Base-by-base conservation (phyloP, 805 yeast species). In the Vanderwaltozyma yarrowii region DNA sequence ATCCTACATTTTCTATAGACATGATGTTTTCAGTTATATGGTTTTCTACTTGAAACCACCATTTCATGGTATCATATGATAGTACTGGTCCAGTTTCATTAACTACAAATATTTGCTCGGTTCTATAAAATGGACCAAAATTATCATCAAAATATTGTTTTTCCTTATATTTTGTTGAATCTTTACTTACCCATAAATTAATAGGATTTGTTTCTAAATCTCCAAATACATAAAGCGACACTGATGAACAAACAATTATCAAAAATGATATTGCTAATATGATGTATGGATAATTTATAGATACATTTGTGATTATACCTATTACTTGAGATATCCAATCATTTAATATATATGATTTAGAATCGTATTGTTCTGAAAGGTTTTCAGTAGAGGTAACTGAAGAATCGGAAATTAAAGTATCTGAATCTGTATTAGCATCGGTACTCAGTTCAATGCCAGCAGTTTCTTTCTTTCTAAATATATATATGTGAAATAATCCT, bases 101-200 rank as follows among this genome's bases (percentile, higher is more conserved):
- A 3, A 78, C 74, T 6, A 89, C 65, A 45, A 84, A 83, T 0
- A 85, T 62, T 60, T 89, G 97, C 51, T 86, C 89, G 4, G 85
- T 75, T 49, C 96, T 69, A 62, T 81, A 92, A 65, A 92, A 89
- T 28, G 94, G 95, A 1, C 96, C 96, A 60, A 89, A 89, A 43
- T 76, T 74, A 16, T 71, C 69, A 55, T 92, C 96, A 54, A 76
- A 89, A 47, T 66, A 77, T 38, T 67, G 63, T 50, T 79, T 78
- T 50, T 89, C 80, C 30, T 71, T 62, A 38, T 69, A 78, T 11
- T 87, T 86, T 3, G 73, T 76, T 9, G 92, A 81, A 16, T 64
- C 52, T 3, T 88, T 78, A 46, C 92, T 80, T 0, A 92, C 97
- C 98, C 98, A 89, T 23, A 89, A 64, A 44, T 79, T 76, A 3